Evolutionary conservation across 106 monocot genomes (phyloP).

Genomic region (Triglochin maritima): DNA sequence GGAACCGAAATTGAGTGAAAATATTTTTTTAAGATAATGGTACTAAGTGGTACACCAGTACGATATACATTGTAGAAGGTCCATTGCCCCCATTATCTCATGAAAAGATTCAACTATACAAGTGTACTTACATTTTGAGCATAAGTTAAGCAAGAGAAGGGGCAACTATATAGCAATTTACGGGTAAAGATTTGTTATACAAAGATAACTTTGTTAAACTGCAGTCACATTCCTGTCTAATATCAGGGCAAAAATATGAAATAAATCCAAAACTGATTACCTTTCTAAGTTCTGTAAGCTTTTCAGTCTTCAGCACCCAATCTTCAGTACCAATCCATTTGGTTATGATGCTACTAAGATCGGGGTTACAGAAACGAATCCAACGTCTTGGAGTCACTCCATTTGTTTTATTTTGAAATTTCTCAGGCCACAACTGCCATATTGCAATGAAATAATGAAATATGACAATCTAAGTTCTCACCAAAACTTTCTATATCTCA

Average conservation of each 20-base stretch:
- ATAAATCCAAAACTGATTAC: slow-evolving; percentile 16
- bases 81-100: too few species aligned
- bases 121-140: too few species aligned
- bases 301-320: slow-evolving; percentile 83
- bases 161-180: neutral
- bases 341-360: slow-evolving; percentile 69
- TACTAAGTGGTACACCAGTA: too few species aligned
- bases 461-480: neutral
- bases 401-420: slow-evolving; percentile 97
- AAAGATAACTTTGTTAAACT: neutral
- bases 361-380: slow-evolving; percentile 93
- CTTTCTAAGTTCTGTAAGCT: slow-evolving; percentile 68
- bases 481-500: neutral
- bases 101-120: too few species aligned
- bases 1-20: neutral
- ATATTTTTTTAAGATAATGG: neutral
- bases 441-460: neutral
- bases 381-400: slow-evolving; percentile 96
- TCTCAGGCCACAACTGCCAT: slow-evolving; percentile 76
- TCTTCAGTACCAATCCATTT: slow-evolving; percentile 87
- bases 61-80: too few species aligned
- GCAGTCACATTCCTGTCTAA: neutral
- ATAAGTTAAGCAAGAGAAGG: neutral
- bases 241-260: neutral
- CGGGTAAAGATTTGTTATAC: neutral